A percentile compares a stretch with the other conserved stretches of the same genome.
phyloP scores from a whole-genome alignment of 148 eudicot genomes.

The Vaccinium myrtillus region DNA sequence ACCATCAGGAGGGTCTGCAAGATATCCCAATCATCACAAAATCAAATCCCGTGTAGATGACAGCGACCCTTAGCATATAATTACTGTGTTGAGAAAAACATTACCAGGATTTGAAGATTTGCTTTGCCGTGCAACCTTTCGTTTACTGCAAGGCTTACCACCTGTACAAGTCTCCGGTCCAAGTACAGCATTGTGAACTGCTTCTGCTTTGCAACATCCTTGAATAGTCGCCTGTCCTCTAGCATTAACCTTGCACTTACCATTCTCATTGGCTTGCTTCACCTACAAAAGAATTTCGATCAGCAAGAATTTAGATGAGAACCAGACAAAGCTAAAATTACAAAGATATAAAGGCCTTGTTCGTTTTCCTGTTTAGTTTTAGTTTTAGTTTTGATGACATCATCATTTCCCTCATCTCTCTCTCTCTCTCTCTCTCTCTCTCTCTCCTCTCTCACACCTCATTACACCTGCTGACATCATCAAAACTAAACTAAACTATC shows the following conservation, averaged over 20 bases:
- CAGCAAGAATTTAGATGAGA: slow-evolving; percentile 6
- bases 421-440: too few species aligned
- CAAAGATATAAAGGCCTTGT: not conserved
- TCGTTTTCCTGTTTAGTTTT: too few species aligned
- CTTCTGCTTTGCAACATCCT: slow-evolving; percentile 9
- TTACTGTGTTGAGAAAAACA: not conserved
- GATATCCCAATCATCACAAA: slow-evolving; percentile 12
- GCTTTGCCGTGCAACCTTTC: slow-evolving; percentile 10
- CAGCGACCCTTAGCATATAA: not conserved
- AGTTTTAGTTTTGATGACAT: too few species aligned
- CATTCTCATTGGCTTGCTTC: slow-evolving; percentile 14
- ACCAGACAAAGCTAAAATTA: not conserved
- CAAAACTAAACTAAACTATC: too few species aligned
- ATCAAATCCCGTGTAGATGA: too few species aligned
- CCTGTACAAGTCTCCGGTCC: slow-evolving; percentile 4
- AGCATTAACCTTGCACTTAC: slow-evolving; percentile 4
- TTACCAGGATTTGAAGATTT: slow-evolving; percentile 28
- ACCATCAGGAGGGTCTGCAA: slow-evolving; percentile 31
- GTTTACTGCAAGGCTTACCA: not conserved
- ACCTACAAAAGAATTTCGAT: slow-evolving; percentile 8
- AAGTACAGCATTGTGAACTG: slow-evolving; percentile 6
- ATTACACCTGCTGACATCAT: too few species aligned
- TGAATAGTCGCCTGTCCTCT: slow-evolving; percentile 4
- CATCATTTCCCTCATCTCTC: too few species aligned
- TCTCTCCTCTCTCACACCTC: too few species aligned